Base-by-base conservation (phyloP, 208 protist genomes). In the Lotmaria passim region DNA sequence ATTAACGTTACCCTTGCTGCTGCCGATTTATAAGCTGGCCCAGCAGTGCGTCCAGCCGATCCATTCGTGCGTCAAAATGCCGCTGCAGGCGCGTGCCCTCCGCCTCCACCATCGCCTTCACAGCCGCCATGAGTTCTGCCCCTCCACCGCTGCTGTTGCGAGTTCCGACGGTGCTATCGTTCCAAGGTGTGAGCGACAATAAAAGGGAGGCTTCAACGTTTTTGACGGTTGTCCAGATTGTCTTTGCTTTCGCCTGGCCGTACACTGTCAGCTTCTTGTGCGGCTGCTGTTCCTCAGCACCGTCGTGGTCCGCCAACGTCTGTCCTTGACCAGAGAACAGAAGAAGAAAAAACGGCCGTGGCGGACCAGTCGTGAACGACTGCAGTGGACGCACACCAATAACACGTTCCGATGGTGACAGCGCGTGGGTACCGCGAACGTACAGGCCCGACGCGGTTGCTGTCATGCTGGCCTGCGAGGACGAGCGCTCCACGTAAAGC, bases 81-180 rank as follows among this genome's bases (percentile, higher is more conserved):
- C 56, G 55, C 47, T 65, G 70, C 1, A 76, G n/a, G 4, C 70
- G 70, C 6, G 30, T 50, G 21, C 70, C 46, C 39, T 76, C 70
- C 30, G 70, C 55, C 28, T 19, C 44, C 7, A 76, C 56, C 34
- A 70, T 19, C 7, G 31, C n/a, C 23, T 44, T 24, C 24, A 76
- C 38, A 11, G 33, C 51, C 5, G 52, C 69, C 10, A 75, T 23
- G 19, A 67, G 33, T 6, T 56, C 43, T 7, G 28, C 41, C n/a
- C 17, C 14, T 14, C 34, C 47, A 1, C n/a, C 41, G 12, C 48
- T 26, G 24, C 0, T 56, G 14, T 23, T 26, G 7, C 26, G 14
- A 12, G 15, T 15, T 19, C 11, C 7, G n/a, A n/a, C 34, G 21
- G n/a, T 17, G 21, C 39, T 23, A 39, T 23, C 21, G 2, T 23